Base-by-base conservation (phyloP, 768 basidiomycete genomes). In the Psilocybe cyanescens region DNA sequence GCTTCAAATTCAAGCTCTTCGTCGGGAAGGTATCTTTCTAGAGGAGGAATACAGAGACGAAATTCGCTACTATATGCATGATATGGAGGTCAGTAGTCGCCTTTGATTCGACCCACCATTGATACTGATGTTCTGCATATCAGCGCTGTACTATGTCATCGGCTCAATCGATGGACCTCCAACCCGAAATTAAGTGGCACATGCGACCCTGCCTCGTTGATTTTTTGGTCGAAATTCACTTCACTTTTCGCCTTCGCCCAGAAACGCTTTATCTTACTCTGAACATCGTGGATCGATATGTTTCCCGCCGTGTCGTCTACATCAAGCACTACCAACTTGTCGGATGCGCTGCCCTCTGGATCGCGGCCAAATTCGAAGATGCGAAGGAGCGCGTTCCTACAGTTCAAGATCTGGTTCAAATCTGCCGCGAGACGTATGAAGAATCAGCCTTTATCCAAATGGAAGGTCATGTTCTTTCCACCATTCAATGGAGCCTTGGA, bases 321-420 rank as follows among this genome's bases (percentile, higher is more conserved):
- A 94, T 94, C 81, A 99, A 97, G 76, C 97, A 99, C 78, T 99
- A 99, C 72, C 97, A 99, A 71, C 91, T 99, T 60, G 97, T 99
- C 59, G 97, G 97, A 17, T 99, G 97, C 71, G 95, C 96, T 24
- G 95, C 97, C 41, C 84, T 99, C 11, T 99, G 97, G 97, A 98
- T 99, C 67, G 97, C 97, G 14, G 92, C 97, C 65, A 99, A 99
- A 78, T 99, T 98, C 68, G 97, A 99, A 77, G 97, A 99, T 71
- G 92, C 95, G 24, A 99, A 99, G 76, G 97, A 99, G 72, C 94
- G 96, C 64, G 95, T 99, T 12, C 97, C 97, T 9, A 93, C 95
- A 1, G 92, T 98, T 5, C 89, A 94, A 71, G 96, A 99, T 65
- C 89, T 99, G 57, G 90, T 89, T 47, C 90, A 95, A 71, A 95